Base-by-base conservation (phyloP, 108 stramenopile species). In the Cyclotella sp. region DNA sequence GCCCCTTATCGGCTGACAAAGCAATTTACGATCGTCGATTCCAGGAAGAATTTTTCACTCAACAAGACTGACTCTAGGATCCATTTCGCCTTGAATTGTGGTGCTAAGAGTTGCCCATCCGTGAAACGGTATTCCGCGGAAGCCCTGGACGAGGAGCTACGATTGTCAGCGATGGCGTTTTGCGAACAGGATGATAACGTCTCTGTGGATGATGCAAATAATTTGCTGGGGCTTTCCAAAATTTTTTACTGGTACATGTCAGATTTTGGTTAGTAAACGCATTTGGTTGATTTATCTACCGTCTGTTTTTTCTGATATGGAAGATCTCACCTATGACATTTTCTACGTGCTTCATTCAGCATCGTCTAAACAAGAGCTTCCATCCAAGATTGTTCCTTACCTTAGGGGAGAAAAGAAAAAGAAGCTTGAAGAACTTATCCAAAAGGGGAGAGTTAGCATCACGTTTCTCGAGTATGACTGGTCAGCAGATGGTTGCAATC, bases 41-140 rank as follows among this genome's bases (percentile, higher is more conserved):
- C 66, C 5, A 54, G 76, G 21, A 57, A 26, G 30, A 45, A 63
- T 60, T 73, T 75, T 34, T 21, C 67, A 53, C 49, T 51, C 5
- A 1, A 73, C 3, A 40, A 60, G 9, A 15, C 89, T 1, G 93
- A 92, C 69, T 72, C 66, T 51, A 70, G 91, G 12, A 85, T 94
- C 40, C 93, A 94, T 78, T 94, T 92, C 78, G 91, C 90, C 9
- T 71, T 94, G 51, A 91, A 92, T 76, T 89, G 89, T 77, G 91
- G 91, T 0, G 91, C 89, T 0, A 67, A n/a, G 39, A 71, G 73
- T 27, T 92, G 91, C 58, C 91, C 91, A 8, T 85, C 89, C 13
- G 76, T 92, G 0, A 85, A 85, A 46, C 62, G 72, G 42, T 92
- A 88, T 74, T 63, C 69, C 0, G 77, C 62, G 2, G 83, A 76